phyloP scores from a whole-genome alignment of 768 basidiomycete genomes.

The Pholiota conissans region DNA sequence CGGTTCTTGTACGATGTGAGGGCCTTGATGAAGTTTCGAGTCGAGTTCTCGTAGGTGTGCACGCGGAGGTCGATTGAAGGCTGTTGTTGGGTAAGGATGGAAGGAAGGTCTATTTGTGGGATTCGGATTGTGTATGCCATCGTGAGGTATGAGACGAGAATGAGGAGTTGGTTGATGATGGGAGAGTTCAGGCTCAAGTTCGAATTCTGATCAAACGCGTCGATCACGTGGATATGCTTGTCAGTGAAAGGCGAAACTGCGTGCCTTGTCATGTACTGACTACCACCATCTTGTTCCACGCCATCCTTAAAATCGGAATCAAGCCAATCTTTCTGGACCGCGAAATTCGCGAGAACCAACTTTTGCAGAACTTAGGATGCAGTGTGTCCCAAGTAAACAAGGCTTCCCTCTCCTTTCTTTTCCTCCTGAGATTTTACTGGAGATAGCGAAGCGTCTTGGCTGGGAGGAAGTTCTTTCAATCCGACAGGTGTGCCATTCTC shows the following conservation, averaged over 20 bases:
- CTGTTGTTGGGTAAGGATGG: conserved; percentile 51
- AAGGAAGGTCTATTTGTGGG: conserved; percentile 62
- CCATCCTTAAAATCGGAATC: too few species aligned
- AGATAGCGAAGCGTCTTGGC: not conserved
- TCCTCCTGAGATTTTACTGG: not conserved
- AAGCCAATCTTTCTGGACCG: too few species aligned
- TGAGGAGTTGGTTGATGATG: not conserved
- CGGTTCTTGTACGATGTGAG: conserved; percentile 72
- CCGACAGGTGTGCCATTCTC: not conserved
- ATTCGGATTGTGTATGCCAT: conserved; percentile 31
- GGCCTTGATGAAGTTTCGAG: conserved; percentile 70
- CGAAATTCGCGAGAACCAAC: too few species aligned
- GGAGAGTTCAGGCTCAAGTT: not conserved
- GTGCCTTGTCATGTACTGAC: too few species aligned
- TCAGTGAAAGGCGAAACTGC: too few species aligned
- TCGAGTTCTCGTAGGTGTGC: conserved; percentile 62
- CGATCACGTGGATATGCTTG: too few species aligned
- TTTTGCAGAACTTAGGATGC: too few species aligned
- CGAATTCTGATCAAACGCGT: not conserved
- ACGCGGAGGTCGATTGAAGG: conserved; percentile 68
- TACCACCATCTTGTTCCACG: too few species aligned
- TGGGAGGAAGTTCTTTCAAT: not conserved
- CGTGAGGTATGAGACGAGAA: not conserved
- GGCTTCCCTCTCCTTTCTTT: too few species aligned
- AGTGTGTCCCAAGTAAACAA: too few species aligned